These are phyloP conservation scores for Akanthomyces dipterigenus DNA, from an alignment of 2,329 filamentous ascomycete species.

Conservation along the genomic window DNA sequence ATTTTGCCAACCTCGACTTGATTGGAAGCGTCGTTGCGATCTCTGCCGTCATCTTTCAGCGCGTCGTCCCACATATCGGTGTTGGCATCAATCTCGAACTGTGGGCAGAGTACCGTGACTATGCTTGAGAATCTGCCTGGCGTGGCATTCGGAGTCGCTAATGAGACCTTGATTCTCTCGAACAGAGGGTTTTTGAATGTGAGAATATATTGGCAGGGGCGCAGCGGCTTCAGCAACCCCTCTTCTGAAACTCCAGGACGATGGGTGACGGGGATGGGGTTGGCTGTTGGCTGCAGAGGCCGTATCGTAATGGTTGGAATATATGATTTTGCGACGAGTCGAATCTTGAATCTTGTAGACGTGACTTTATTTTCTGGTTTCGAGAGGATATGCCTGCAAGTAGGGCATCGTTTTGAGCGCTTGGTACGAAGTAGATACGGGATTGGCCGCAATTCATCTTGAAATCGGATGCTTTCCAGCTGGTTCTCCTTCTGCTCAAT, in stretches of 20 bases:
- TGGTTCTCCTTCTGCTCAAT: constrained; percentile 43
- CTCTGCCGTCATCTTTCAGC: constrained; percentile 48
- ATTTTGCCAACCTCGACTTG: constrained; percentile 84
- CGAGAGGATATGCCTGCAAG: constrained; percentile 89
- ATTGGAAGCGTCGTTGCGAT: constrained; percentile 35
- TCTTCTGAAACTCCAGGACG: constrained; percentile 26
- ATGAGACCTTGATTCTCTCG: constrained; percentile 77
- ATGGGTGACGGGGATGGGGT: constrained; percentile 28
- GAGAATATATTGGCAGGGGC: constrained; percentile 71
- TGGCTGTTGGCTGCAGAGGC: constrained; percentile 42
- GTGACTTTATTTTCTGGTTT: constrained; percentile 89
- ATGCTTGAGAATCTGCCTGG: constrained; percentile 69
- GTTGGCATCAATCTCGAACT: constrained; percentile 91
- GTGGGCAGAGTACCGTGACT: constrained; percentile 88
- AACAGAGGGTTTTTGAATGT: constrained; percentile 94
- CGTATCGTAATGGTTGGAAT: constrained; percentile 76
- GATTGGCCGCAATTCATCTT: constrained; percentile 70
- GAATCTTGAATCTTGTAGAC: constrained; percentile 87
- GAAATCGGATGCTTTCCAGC: constrained; percentile 53
- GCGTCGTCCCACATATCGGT: constrained; percentile 87
- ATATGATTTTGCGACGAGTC: constrained; percentile 79
- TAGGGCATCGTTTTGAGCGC: constrained; percentile 84
- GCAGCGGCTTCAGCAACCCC: constrained; percentile 45
- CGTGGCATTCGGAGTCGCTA: constrained; percentile 76
- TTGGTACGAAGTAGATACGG: constrained; percentile 83